A percentile compares a stretch with the other conserved stretches of the same genome.
These are phyloP conservation scores for Fusarium nodosum DNA, from an alignment of 2,329 filamentous ascomycete species.

Conservation along the genomic window DNA sequence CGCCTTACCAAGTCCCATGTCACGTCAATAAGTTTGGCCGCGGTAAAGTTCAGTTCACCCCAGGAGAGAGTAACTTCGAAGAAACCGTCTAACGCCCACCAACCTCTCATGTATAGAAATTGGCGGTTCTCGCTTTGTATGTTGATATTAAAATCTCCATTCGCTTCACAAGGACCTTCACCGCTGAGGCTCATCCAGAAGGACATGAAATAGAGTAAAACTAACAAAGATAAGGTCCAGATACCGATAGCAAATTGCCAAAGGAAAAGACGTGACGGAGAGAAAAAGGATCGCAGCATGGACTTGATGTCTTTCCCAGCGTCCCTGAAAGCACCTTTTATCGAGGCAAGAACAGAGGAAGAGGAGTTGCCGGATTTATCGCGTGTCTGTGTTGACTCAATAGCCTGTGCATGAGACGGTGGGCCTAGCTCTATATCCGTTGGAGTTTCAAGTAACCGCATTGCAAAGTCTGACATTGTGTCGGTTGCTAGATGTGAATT, in stretches of 20 bases:
- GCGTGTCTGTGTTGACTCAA: no score
- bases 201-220: not conserved
- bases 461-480: no score
- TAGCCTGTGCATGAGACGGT: no score
- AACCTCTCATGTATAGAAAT: no score
- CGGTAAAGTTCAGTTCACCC: not conserved
- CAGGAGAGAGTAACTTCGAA: slow-evolving; percentile 16
- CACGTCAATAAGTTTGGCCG: slow-evolving; percentile 21
- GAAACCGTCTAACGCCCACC: slow-evolving; percentile 10
- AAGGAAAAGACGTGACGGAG: not conserved
- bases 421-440: no score
- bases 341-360: no score
- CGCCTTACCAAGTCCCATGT: slow-evolving; percentile 23
- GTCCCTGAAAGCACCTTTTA: no score
- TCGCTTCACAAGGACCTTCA: not conserved
- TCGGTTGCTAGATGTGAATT: no score
- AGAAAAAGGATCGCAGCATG: no score
- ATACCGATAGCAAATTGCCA: not conserved
- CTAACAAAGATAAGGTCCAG: not conserved
- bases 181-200: accelerated
- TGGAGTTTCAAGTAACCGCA: no score
- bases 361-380: no score
- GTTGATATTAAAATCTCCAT: not conserved
- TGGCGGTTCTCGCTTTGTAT: no score
- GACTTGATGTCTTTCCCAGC: not conserved